Conservation (phyloP, 2,329 filamentous ascomycete species). For the Verticillium albo-atrum region DNA sequence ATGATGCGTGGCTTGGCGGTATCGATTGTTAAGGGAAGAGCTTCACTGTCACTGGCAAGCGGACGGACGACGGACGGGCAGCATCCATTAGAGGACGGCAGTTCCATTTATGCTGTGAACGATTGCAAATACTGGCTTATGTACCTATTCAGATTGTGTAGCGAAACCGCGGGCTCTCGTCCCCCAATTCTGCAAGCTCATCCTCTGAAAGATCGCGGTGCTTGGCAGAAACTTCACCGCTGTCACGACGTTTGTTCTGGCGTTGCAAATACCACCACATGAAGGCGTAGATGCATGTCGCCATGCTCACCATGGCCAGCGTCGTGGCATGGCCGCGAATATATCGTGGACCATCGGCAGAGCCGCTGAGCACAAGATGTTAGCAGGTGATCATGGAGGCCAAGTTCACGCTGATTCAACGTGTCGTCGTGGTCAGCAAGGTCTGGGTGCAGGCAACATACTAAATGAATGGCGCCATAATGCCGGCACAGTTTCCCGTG, state of each 20-base stretch:
- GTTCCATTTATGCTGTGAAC: not conserved
- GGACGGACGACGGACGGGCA: not conserved
- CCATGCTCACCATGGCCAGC: constrained; percentile 14
- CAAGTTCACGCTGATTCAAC: not conserved
- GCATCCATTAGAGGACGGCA: not conserved
- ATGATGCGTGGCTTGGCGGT: not conserved
- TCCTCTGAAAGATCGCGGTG: constrained; percentile 38
- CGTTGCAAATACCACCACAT: constrained; percentile 28
- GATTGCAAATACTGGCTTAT: not conserved
- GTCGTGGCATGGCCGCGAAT: constrained; percentile 55
- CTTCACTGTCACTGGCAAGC: not conserved
- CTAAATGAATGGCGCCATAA: constrained; percentile 62
- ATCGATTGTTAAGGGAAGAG: not conserved
- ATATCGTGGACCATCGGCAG: constrained; percentile 50
- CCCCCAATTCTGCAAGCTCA: constrained; percentile 45
- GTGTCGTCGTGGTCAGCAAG: not conserved
- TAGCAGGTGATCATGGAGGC: not conserved
- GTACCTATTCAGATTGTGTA: constrained; percentile 31
- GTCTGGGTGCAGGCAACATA: constrained; percentile 47
- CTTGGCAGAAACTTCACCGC: constrained; percentile 30
- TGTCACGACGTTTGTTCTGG: constrained; percentile 41
- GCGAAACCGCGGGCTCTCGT: constrained; percentile 45
- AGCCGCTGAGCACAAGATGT: constrained; percentile 27
- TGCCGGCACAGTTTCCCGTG: constrained; percentile 58
- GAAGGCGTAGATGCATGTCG: constrained; percentile 27